Percentiles rank a stretch among this genome's conserved stretches.
These are phyloP conservation scores for Areca catechu DNA, from an alignment of 176 grass and related monocot species.

Conservation along the genomic window DNA sequence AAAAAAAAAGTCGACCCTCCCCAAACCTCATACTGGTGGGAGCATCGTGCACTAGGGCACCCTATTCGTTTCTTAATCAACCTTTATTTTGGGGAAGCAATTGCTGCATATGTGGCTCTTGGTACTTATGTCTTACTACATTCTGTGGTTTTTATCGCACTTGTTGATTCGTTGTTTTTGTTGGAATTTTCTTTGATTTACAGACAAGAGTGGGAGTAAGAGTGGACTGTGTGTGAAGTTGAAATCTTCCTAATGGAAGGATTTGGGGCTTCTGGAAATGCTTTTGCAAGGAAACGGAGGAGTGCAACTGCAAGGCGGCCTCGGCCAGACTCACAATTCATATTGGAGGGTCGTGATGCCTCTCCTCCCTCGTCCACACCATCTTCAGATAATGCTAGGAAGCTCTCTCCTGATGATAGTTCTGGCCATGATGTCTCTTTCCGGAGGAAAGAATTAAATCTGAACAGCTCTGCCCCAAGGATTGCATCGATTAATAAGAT, in stretches of 20 bases:
- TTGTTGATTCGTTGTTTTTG: too few relatives aligned
- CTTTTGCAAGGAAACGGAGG: conserved; percentile 21
- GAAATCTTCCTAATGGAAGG: conserved; percentile 24
- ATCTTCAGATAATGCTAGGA: conserved; percentile 29
- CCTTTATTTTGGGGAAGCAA: too few relatives aligned
- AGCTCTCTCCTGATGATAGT: conserved; percentile 30
- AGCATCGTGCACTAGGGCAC: too few relatives aligned
- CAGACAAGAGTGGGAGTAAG: too few relatives aligned
- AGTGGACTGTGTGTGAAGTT: too few relatives aligned
- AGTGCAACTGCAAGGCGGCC: conserved; percentile 33
- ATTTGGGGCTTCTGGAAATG: conserved; percentile 8
- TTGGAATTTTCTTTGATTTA: too few relatives aligned
- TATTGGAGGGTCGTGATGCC: conserved; percentile 10
- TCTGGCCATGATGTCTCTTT: conserved; percentile 18
- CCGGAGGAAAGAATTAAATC: conserved; percentile 33
- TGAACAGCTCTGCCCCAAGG: conserved; percentile 26
- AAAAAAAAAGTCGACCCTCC: too few relatives aligned
- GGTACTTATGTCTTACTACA: too few relatives aligned
- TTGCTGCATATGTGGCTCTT: too few relatives aligned
- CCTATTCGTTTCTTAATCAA: too few relatives aligned
- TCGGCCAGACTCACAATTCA: conserved; percentile 22
- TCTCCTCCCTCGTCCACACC: conserved; percentile 22
- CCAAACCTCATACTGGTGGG: too few relatives aligned
- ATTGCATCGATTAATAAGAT: conserved; percentile 3
- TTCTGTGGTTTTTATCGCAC: too few relatives aligned